phyloP scores from a whole-genome alignment of 1,284 basidiomycete species.

The Cystobasidium pallidum region DNA sequence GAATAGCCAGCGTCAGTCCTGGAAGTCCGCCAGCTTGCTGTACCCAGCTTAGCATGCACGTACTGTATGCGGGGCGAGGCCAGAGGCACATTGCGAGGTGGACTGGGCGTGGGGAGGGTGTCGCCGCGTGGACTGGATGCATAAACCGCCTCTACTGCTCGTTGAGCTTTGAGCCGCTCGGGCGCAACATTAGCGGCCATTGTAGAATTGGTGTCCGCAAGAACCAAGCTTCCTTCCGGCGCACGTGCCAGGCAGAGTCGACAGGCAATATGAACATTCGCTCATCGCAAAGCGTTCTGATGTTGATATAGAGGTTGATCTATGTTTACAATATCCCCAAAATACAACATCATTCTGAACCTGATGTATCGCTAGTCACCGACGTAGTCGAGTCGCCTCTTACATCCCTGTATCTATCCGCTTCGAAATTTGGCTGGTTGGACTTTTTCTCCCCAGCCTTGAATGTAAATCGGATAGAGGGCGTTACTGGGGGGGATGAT shows the following conservation, averaged over 20 bases:
- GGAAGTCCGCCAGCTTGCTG: not conserved
- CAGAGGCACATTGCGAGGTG: not conserved
- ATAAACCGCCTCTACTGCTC: conserved; percentile 17
- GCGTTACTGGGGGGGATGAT: conserved; percentile 3
- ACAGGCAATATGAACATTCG: not conserved
- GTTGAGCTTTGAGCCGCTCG: conserved; percentile 5
- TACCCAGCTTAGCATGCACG: not conserved
- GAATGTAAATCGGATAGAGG: conserved; percentile 36
- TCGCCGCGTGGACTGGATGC: not conserved
- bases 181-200: not conserved
- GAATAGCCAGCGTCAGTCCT: not conserved
- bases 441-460: conserved; percentile 34
- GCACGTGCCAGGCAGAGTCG: conserved; percentile 7
- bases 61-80: conserved; percentile 38
- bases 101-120: not conserved
- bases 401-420: not conserved
- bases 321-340: not conserved
- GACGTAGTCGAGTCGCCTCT: not conserved
- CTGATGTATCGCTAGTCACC: not conserved
- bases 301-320: not conserved
- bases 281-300: no score
- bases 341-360: not conserved
- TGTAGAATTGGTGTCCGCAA: not conserved
- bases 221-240: not conserved
- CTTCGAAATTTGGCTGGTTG: not conserved